phyloP scores from a whole-genome alignment of 495 filamentous ascomycete genomes.

The Hypoxylon intermedium region DNA sequence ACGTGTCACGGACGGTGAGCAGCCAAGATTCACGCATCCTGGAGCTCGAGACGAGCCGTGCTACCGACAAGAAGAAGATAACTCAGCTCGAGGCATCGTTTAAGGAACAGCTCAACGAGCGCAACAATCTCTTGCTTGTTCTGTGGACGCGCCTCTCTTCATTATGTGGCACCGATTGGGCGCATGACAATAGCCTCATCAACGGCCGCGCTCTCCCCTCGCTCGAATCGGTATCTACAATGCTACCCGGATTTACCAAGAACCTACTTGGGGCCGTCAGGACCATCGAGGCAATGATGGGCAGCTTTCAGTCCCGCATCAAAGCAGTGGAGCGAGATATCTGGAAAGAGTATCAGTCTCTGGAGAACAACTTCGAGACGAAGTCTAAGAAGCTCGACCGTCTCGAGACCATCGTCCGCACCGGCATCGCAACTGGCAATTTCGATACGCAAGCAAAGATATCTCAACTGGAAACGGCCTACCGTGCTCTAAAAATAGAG shows the following conservation, averaged over 20 bases:
- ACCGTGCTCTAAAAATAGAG: slow-evolving; percentile 83
- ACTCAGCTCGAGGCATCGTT: slow-evolving; percentile 75
- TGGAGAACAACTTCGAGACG: slow-evolving; percentile 80
- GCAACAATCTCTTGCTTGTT: slow-evolving; percentile 82
- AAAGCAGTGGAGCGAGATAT: slow-evolving; percentile 85
- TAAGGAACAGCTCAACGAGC: slow-evolving; percentile 85
- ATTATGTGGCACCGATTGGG: slow-evolving; percentile 92
- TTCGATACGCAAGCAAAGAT: slow-evolving; percentile 64
- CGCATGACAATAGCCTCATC: slow-evolving; percentile 85
- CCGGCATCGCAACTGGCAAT: slow-evolving; percentile 54
- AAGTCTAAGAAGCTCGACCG: slow-evolving; percentile 87
- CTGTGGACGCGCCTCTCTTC: slow-evolving; percentile 87
- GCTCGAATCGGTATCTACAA: slow-evolving; percentile 78
- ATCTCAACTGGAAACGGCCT: slow-evolving; percentile 75
- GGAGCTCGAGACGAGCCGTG: slow-evolving; percentile 79
- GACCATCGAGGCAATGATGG: slow-evolving; percentile 80
- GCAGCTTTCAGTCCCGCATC: slow-evolving; percentile 80
- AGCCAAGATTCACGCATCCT: slow-evolving; percentile 82
- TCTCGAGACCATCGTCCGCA: slow-evolving; percentile 75
- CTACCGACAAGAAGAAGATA: slow-evolving; percentile 76
- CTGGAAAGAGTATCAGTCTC: slow-evolving; percentile 84
- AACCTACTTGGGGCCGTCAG: slow-evolving; percentile 88
- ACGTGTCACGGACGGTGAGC: slow-evolving; percentile 78
- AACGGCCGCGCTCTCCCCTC: slow-evolving; percentile 81
- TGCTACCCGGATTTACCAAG: slow-evolving; percentile 83